Evolutionary conservation across 164 flowering plant species (phyloP).

Genomic region (Magnolia sinica): DNA sequence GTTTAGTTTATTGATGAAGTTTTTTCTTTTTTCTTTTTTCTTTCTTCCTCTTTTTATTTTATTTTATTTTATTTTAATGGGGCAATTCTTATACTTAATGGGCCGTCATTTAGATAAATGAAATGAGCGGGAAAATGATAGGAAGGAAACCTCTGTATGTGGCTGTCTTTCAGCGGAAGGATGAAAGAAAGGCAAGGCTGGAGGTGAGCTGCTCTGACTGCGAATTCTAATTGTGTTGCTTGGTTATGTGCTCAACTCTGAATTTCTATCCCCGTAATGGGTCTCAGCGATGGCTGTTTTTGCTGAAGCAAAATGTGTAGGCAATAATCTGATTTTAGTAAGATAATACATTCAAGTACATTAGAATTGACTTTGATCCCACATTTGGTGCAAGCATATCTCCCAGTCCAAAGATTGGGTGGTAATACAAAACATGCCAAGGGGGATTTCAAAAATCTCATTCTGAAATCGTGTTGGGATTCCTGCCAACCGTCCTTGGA

Average conservation of each 20-base stretch:
- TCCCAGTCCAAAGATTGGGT: too few species aligned
- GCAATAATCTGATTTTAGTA: too few species aligned
- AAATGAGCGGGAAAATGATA: conserved; percentile 79
- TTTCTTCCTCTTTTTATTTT: neutral
- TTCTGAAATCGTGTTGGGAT: too few species aligned
- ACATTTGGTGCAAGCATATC: too few species aligned
- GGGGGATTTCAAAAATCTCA: too few species aligned
- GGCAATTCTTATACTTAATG: neutral
- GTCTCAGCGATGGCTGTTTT: neutral
- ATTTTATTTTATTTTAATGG: neutral
- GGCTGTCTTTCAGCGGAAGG: conserved; percentile 80
- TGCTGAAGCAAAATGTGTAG: neutral
- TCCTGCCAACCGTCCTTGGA: too few species aligned
- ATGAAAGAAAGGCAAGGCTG: conserved; percentile 65
- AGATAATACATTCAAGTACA: too few species aligned
- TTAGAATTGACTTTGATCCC: too few species aligned
- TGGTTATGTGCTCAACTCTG: neutral
- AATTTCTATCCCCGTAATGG: neutral
- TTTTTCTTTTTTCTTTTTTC: neutral
- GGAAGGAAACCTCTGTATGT: conserved; percentile 80
- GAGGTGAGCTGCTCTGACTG: conserved; percentile 38
- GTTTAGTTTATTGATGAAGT: neutral
- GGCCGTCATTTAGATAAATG: conserved; percentile 43
- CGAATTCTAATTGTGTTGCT: too few species aligned
- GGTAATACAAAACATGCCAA: too few species aligned